These are phyloP conservation scores for Lichtheimia ramosa DNA, from an alignment of 371 early-diverging fungal species.

Conservation along the genomic window DNA sequence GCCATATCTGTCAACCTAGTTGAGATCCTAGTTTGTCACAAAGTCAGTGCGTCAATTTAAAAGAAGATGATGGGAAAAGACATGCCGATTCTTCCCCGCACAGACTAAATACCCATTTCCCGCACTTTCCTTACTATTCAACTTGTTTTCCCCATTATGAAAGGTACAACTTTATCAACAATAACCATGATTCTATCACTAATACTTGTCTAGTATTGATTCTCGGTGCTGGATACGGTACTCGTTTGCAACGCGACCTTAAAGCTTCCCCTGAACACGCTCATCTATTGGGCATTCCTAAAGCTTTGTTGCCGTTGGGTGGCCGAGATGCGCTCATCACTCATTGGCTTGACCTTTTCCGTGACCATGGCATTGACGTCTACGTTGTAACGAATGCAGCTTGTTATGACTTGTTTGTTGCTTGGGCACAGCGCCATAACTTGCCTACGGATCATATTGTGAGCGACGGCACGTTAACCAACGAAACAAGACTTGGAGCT, in stretches of 20 bases:
- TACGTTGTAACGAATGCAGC: conserved; percentile 49
- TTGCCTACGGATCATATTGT: conserved; percentile 46
- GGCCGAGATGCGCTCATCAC: conserved; percentile 50
- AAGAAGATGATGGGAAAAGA: too few relatives aligned
- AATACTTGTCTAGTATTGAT: conserved; percentile 34
- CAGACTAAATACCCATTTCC: too few relatives aligned
- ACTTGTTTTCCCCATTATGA: too few relatives aligned
- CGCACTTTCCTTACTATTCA: too few relatives aligned
- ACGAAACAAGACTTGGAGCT: conserved; percentile 61
- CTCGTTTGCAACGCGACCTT: conserved; percentile 55
- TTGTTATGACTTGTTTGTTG: conserved; percentile 40
- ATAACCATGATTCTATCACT: too few relatives aligned
- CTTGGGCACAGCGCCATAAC: conserved; percentile 45
- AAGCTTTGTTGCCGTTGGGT: conserved; percentile 53
- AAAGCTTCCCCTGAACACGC: conserved; percentile 21
- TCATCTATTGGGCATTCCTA: conserved; percentile 49
- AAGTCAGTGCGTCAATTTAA: too few relatives aligned
- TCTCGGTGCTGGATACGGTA: conserved; percentile 60
- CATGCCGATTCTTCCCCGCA: too few relatives aligned
- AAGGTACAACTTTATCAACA: too few relatives aligned
- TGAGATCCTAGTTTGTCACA: too few relatives aligned
- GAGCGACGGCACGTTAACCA: conserved; percentile 53
- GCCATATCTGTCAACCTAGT: too few relatives aligned
- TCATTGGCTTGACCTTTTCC: conserved; percentile 50
- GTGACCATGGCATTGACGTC: conserved; percentile 27